These are phyloP conservation scores for Ceratocystis harringtonii DNA, from an alignment of 2,329 filamentous ascomycete genomes.

Conservation along the genomic window DNA sequence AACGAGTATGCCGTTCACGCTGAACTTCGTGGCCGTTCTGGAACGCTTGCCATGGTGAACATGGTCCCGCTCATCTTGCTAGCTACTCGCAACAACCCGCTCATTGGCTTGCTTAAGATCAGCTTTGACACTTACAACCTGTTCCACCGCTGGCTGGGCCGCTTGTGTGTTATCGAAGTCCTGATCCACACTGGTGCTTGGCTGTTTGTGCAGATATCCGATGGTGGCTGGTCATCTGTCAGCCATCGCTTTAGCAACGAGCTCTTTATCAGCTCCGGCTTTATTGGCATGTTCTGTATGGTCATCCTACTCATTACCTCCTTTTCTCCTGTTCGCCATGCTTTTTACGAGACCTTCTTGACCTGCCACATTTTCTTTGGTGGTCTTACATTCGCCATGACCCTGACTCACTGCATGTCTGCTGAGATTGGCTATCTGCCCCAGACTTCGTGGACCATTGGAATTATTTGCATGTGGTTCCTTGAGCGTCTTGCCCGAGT, in stretches of 20 bases:
- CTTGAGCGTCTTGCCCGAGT: conserved; percentile 53
- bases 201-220: conserved; percentile 54
- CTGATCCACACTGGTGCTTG: conserved; percentile 55
- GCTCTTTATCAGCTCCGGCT: conserved; percentile 51
- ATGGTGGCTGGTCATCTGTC: conserved; percentile 47
- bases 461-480: conserved; percentile 62
- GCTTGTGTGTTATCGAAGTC: conserved; percentile 57
- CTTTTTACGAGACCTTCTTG: conserved; percentile 95
- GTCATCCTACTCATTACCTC: conserved; percentile 53
- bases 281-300: conserved; percentile 46
- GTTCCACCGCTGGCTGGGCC: conserved; percentile 65
- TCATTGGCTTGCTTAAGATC: conserved; percentile 56
- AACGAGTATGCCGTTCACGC: conserved; percentile 48
- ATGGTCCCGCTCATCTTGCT: conserved; percentile 64
- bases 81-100: conserved; percentile 62
- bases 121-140: conserved; percentile 76
- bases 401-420: conserved; percentile 64
- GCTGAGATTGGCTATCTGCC: conserved; percentile 52
- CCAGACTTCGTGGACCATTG: conserved; percentile 60
- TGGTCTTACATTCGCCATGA: conserved; percentile 49
- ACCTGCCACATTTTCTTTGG: conserved; percentile 70
- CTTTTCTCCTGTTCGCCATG: conserved; percentile 69
- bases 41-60: conserved; percentile 56
- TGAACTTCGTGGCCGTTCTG: conserved; percentile 52
- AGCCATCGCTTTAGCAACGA: conserved; percentile 38